A percentile compares a stretch with the other conserved stretches of the same genome.
Conservation (phyloP, 495 filamentous ascomycete species). For the Hypomontagnella monticulosa region DNA sequence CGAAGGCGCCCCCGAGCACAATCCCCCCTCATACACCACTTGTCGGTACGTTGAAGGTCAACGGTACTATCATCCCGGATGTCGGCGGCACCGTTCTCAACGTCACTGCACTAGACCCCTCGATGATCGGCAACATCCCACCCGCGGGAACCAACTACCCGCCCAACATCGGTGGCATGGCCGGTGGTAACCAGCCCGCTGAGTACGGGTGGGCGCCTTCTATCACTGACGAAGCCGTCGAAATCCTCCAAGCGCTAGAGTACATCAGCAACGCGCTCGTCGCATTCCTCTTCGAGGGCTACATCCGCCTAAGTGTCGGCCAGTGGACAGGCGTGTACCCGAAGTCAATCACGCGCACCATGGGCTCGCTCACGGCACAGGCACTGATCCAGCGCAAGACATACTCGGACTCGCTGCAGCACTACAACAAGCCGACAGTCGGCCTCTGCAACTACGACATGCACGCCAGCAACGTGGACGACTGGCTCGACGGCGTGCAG, state of each 20-base stretch:
- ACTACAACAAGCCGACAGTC: slow-evolving; percentile 46
- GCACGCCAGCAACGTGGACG: slow-evolving; percentile 35
- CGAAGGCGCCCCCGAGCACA: slow-evolving; percentile 48
- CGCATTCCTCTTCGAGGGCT: slow-evolving; percentile 46
- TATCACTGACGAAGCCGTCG: slow-evolving; percentile 42
- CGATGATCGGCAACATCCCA: slow-evolving; percentile 33
- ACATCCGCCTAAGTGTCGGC: slow-evolving; percentile 38
- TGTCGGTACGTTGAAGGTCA: slow-evolving; percentile 49
- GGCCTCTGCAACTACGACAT: slow-evolving; percentile 44
- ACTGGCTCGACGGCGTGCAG: slow-evolving; percentile 42
- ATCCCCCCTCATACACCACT: slow-evolving; percentile 51
- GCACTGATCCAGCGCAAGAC: slow-evolving; percentile 49
- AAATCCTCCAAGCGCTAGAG: slow-evolving; percentile 41
- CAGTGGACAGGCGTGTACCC: slow-evolving; percentile 52
- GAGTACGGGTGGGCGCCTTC: slow-evolving; percentile 48
- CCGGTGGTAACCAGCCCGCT: slow-evolving; percentile 49
- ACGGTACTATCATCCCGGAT: slow-evolving; percentile 44
- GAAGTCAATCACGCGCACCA: slow-evolving; percentile 43
- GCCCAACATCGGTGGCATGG: slow-evolving; percentile 45
- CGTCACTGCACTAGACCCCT: slow-evolving; percentile 25
- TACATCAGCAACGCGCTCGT: slow-evolving; percentile 50
- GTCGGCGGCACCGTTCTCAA: slow-evolving; percentile 45
- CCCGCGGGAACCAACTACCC: slow-evolving; percentile 36
- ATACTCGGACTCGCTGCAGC: slow-evolving; percentile 47
- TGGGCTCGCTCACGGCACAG: slow-evolving; percentile 51